These are phyloP conservation scores for Selaginella moellendorffii DNA, from an alignment of 75 land plant genomes.

Conservation along the genomic window DNA sequence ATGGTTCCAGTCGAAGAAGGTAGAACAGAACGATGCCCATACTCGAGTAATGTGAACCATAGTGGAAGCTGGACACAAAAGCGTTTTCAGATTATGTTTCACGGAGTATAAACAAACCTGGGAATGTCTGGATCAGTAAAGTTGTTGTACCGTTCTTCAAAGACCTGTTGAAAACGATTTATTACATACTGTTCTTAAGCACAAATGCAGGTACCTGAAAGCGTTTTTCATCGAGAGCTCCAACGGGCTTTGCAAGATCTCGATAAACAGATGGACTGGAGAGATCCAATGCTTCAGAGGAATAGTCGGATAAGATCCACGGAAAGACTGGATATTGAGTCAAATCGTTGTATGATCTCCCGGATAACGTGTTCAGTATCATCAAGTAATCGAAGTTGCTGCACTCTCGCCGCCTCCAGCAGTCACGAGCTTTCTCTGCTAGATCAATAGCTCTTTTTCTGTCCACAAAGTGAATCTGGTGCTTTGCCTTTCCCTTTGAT, in stretches of 20 bases:
- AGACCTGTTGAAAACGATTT: constrained; percentile 35
- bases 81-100: background rate
- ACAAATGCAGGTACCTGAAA: constrained; percentile 49
- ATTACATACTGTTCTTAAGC: background rate
- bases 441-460: constrained; percentile 55
- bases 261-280: constrained; percentile 65
- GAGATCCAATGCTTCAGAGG: constrained; percentile 77
- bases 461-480: constrained; percentile 59
- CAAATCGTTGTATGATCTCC: constrained; percentile 93
- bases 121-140: constrained; percentile 98
- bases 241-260: constrained; percentile 93
- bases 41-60: constrained; percentile 99
- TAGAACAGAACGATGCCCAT: constrained; percentile 96
- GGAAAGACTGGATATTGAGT: constrained; percentile 98
- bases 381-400: constrained; percentile 93
- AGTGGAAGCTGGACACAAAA: constrained; percentile 66
- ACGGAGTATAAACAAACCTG: constrained; percentile 32
- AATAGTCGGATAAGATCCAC: constrained; percentile 88
- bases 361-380: constrained; percentile 82
- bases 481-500: constrained; percentile 41
- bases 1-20: constrained; percentile 86
- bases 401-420: constrained; percentile 83
- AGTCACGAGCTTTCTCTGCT: constrained; percentile 78
- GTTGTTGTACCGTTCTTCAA: constrained; percentile 83
- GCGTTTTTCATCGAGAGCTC: constrained; percentile 75